Evolutionary conservation across 1,284 basidiomycete species (phyloP), one percentile per base, ranked within the genome.

Genomic region (Cystobasidium slooffiae): DNA sequence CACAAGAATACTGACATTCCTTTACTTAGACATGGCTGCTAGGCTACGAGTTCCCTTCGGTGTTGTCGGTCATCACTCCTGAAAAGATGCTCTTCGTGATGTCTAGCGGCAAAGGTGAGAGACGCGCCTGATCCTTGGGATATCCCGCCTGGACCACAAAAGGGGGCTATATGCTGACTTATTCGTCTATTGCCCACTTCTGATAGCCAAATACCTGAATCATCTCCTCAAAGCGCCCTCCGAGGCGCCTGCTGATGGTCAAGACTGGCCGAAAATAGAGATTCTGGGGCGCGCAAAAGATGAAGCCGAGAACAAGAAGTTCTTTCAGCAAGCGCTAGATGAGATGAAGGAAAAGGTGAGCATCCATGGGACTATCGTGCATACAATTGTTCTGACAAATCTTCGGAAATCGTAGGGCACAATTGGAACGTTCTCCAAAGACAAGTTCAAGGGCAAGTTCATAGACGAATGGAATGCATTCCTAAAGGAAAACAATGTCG

Each of bases 1-100:
- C 20, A 31, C 16, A n/a, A 46, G 16, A 52, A 41, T 63, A n/a
- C 31, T 41, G n/a, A 64, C 63, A 18, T 3, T 39, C 22, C 8
- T 43, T 16, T 16, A 49, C 4, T 46, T 80, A 96, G 93, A 94
- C 93, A 78, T 97, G 93, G 91, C 86, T 98, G 9, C 87, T 98
- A 44, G 96, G 94, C 31, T 98, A 94, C 82, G 96, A 98, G 82
- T 98, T 98, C 81, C 95, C 95, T 0, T 94, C 93, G 0, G 97
- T 95, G 0, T 85, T 98, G 55, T 88, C 95, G 73, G 91, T 98
- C 78, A 87, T 90, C 78, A 78, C 79, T 14, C 89, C 89, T 79
- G 85, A 89, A n/a, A 90, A 88, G 79, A 84, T 97, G 41, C 86
- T 85, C 41, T 91, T 97, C 72, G 85, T 97, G 52, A 94, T 92